Conservation (phyloP, 805 yeast genomes). For the Candida sphagnicola region DNA sequence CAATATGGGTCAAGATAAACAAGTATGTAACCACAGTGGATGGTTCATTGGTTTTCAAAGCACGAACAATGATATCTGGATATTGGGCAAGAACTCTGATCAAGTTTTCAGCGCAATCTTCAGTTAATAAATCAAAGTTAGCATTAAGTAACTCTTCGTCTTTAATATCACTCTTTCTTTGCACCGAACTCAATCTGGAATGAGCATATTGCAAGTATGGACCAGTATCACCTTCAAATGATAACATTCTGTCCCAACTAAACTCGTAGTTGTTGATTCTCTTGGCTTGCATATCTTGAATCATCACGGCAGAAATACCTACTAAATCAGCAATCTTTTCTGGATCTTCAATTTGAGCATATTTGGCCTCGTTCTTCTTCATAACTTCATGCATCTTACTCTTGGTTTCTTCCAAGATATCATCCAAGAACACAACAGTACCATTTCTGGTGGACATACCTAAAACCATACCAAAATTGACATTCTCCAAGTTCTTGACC, state of each 20-base stretch:
- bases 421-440: slow-evolving; percentile 96
- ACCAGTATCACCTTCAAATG: slow-evolving; percentile 99
- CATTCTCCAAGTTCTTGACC: slow-evolving; percentile 76
- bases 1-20: slow-evolving; percentile 88
- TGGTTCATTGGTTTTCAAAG: slow-evolving; percentile 84
- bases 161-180: slow-evolving; percentile 65
- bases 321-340: slow-evolving; percentile 92
- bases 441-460: slow-evolving; percentile 99
- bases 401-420: slow-evolving; percentile 88
- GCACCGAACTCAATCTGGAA: slow-evolving; percentile 91
- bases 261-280: slow-evolving; percentile 94
- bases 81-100: slow-evolving; percentile 80
- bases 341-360: slow-evolving; percentile 89
- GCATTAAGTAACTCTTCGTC: slow-evolving; percentile 43
- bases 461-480: slow-evolving; percentile 95
- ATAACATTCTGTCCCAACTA: slow-evolving; percentile 97
- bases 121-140: slow-evolving; percentile 60
- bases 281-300: slow-evolving; percentile 98
- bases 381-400: slow-evolving; percentile 94
- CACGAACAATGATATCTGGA: slow-evolving; percentile 84
- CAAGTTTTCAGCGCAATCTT: slow-evolving; percentile 66
- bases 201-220: slow-evolving; percentile 98
- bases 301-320: slow-evolving; percentile 97
- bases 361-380: slow-evolving; percentile 87
- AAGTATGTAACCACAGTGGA: slow-evolving; percentile 90